Evolutionary conservation across 2,329 filamentous ascomycete genomes (phyloP), one percentile per base, ranked within the genome.

Genomic region (Pseudopyrenochaeta lycopersici): DNA sequence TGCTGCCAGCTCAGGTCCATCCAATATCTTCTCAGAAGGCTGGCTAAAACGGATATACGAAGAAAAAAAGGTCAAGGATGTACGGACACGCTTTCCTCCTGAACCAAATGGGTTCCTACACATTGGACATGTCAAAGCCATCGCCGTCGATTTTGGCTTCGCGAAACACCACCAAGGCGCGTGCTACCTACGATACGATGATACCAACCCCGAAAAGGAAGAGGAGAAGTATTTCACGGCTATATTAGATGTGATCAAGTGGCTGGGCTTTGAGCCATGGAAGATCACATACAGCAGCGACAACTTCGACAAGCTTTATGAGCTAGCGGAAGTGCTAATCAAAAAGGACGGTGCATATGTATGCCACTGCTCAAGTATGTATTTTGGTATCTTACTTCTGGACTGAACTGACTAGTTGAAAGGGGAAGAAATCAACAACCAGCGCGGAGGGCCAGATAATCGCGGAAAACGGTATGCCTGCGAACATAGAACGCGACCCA

Each of bases 131-230:
- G 90, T 90, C 62, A 98, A 98, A 80, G 94, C 95, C 18, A 97
- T 98, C 74, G 90, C 92, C 0, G 87, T 98, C 76, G 97, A 98
- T 78, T 98, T 98, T 78, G 94, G 94, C 6, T 98, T 97, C 74
- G 94, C 95, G 12, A 87, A 85, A 70, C 88, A 88, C 70, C 90
- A 96, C 72, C 90, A 89, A 31, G 94, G 94, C 53, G 81, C 88
- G 57, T 90, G 87, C 76, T 89, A 89, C 69, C 77, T 92, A 57
- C 85, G 94, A 67, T 97, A 91, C 75, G 95, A 98, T 74, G 95
- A 98, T 68, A 98, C 95, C 12, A 98, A 98, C 74, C 95, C 95
- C 1, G 91, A 93, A 61, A 91, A 90, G 41, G 95, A 98, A 75
- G 90, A 97, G 73, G 91, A 96, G 76, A 84, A 89, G 53, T 98